phyloP scores from a whole-genome alignment of 2,329 filamentous ascomycete genomes.

The Sclerotinia nivalis region DNA sequence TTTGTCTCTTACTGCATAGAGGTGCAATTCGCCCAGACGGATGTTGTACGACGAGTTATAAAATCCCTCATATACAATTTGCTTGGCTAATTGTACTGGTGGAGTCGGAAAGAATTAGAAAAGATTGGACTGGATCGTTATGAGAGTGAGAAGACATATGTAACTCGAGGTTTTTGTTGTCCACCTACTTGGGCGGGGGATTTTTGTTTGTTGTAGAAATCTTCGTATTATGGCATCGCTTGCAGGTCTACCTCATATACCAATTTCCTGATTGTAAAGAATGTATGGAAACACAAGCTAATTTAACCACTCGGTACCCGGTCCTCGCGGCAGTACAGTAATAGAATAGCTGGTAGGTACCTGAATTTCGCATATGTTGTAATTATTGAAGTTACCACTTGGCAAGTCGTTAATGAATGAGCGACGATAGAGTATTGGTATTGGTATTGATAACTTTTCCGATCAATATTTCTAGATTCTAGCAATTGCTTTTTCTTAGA shows the following conservation, averaged over 20 bases:
- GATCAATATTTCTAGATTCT: background rate
- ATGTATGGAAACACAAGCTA: background rate
- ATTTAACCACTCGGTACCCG: background rate
- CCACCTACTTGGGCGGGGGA: background rate
- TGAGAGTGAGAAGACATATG: background rate
- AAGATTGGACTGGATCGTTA: background rate
- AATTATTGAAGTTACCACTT: background rate
- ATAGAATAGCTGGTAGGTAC: background rate
- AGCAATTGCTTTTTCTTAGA: background rate
- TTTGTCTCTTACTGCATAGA: background rate
- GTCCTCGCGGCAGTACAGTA: background rate
- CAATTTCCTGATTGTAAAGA: background rate
- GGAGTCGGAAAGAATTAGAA: background rate
- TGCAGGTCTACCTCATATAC: background rate
- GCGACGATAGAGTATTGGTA: background rate
- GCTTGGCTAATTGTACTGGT: background rate
- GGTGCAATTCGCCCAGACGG: background rate
- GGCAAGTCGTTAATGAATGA: background rate
- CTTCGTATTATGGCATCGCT: background rate
- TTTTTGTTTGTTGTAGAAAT: background rate
- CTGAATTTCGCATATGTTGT: background rate
- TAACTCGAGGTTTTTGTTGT: background rate
- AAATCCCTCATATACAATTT: conserved; percentile 5
- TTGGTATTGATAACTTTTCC: background rate
- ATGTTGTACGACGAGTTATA: background rate